phyloP scores from a whole-genome alignment of 2,329 filamentous ascomycete species.

The Aspergillus tamarii region DNA sequence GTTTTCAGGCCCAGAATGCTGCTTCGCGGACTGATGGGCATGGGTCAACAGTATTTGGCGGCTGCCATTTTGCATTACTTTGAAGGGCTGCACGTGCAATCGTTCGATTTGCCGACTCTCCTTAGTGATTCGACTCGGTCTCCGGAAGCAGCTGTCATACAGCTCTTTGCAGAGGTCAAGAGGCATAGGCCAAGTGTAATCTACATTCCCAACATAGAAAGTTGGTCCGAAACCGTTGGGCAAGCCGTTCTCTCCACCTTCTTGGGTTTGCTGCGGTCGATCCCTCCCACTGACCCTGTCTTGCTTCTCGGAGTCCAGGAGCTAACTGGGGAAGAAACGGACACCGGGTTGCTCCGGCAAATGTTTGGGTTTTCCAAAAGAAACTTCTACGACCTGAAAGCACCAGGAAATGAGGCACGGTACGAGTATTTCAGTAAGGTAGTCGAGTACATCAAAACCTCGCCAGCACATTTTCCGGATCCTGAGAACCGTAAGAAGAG shows the following conservation, averaged over 20 bases:
- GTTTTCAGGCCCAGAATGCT: conserved; percentile 87
- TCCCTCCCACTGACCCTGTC: conserved; percentile 88
- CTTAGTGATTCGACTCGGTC: conserved; percentile 79
- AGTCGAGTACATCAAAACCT: conserved; percentile 74
- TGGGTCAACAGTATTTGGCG: conserved; percentile 91
- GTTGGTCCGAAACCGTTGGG: conserved; percentile 78
- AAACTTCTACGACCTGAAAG: conserved; percentile 71
- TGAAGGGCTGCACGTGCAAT: conserved; percentile 91
- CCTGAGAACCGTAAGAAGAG: conserved; percentile 84
- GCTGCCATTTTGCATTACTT: conserved; percentile 86
- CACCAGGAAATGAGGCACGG: conserved; percentile 67
- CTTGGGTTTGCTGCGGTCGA: conserved; percentile 74
- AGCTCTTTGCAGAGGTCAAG: conserved; percentile 88
- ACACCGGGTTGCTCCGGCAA: conserved; percentile 68
- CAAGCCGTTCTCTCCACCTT: conserved; percentile 74
- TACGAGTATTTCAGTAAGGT: conserved; percentile 78
- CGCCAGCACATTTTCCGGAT: conserved; percentile 84
- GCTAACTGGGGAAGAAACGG: conserved; percentile 63
- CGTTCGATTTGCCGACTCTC: conserved; percentile 86
- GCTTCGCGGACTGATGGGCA: conserved; percentile 78
- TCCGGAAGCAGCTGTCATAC: conserved; percentile 84
- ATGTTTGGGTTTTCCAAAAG: conserved; percentile 84
- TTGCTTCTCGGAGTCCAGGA: conserved; percentile 86
- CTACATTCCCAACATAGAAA: conserved; percentile 86
- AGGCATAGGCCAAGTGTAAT: conserved; percentile 95